phyloP scores from a whole-genome alignment of 371 early-diverging fungal genomes.

The Aphelidium insulamus region DNA sequence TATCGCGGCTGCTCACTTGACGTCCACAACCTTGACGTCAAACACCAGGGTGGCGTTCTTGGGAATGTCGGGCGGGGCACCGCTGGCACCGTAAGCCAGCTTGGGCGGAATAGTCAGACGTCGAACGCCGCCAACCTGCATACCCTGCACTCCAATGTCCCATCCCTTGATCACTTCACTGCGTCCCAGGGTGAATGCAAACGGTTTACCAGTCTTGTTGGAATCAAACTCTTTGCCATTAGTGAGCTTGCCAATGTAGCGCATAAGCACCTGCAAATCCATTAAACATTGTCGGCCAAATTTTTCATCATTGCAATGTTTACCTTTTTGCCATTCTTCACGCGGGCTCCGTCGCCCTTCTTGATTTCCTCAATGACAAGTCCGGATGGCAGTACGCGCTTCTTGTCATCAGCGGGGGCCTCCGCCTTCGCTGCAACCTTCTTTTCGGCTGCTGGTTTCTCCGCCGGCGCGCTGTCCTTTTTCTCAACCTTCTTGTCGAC shows the following conservation, averaged over 20 bases:
- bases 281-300: too few relatives aligned
- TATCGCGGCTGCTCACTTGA: too few relatives aligned
- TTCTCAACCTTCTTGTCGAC: slow-evolving; percentile 15
- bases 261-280: slow-evolving; percentile 29
- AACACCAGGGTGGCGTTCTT: slow-evolving; percentile 60
- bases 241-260: slow-evolving; percentile 73
- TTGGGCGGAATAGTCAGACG: slow-evolving; percentile 67
- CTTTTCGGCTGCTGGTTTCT: slow-evolving; percentile 6
- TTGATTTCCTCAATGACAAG: slow-evolving; percentile 55
- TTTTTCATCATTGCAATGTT: too few relatives aligned
- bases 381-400: slow-evolving; percentile 40
- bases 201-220: slow-evolving; percentile 72
- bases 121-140: slow-evolving; percentile 77
- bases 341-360: slow-evolving; percentile 45
- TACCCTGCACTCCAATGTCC: slow-evolving; percentile 71
- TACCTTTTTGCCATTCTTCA: slow-evolving; percentile 55
- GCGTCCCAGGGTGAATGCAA: slow-evolving; percentile 59
- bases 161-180: slow-evolving; percentile 91
- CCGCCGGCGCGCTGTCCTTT: slow-evolving; percentile 8
- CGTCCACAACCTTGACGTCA: slow-evolving; percentile 43
- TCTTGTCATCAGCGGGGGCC: slow-evolving; percentile 10
- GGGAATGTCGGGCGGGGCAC: slow-evolving; percentile 74
- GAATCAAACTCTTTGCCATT: slow-evolving; percentile 87
- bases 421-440: slow-evolving; percentile 8
- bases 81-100: slow-evolving; percentile 68